A percentile compares a stretch with the other conserved stretches of the same genome.
Conservation (phyloP, 768 basidiomycete species). For the Hypholoma fasciculare region DNA sequence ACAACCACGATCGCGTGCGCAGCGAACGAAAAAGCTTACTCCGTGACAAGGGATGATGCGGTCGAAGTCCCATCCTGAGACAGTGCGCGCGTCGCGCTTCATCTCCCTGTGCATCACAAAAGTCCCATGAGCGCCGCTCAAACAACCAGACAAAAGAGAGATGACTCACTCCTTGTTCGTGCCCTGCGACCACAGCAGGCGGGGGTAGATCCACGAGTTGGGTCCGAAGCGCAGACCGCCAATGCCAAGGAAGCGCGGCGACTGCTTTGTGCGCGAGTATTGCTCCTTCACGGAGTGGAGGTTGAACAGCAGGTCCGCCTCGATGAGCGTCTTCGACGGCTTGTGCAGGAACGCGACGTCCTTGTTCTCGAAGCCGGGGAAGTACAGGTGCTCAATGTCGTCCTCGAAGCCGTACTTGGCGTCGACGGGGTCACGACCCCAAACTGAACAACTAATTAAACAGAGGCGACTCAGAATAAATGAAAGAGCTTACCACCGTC, state of each 20-base stretch:
- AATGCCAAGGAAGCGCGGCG: conserved; percentile 23
- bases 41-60: conserved; percentile 75
- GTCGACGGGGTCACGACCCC: conserved; percentile 61
- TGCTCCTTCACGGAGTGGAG: conserved; percentile 73
- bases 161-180: conserved; percentile 40
- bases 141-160: neutral
- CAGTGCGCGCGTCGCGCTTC: conserved; percentile 62
- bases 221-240: conserved; percentile 30
- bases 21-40: conserved; percentile 24
- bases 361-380: conserved; percentile 70
- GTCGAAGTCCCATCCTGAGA: conserved; percentile 73
- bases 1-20: neutral
- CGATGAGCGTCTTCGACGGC: conserved; percentile 67
- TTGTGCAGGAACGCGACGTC: conserved; percentile 84
- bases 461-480: too few species aligned
- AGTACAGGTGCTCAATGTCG: conserved; percentile 65
- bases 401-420: conserved; percentile 80
- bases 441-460: conserved; percentile 32
- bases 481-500: conserved; percentile 55
- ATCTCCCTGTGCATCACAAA: conserved; percentile 40
- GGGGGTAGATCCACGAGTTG: conserved; percentile 33
- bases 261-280: conserved; percentile 40
- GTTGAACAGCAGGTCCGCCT: conserved; percentile 86
- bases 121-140: neutral
- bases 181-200: conserved; percentile 31